These are phyloP conservation scores for Apium graveolens DNA, from an alignment of 129 eudicot species.

Conservation along the genomic window DNA sequence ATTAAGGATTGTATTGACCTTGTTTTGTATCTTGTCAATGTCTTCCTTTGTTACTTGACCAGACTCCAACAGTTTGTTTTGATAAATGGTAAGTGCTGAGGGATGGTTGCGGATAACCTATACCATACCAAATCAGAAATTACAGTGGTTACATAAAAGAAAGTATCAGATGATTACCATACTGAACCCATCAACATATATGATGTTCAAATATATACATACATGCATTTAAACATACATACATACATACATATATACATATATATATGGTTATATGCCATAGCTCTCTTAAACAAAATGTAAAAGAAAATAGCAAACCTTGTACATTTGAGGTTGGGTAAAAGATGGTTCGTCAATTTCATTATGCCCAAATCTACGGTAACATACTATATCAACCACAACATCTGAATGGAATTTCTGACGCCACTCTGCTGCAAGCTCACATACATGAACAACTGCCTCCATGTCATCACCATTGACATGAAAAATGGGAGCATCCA, in stretches of 20 bases:
- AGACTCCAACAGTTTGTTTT: constrained; percentile 68
- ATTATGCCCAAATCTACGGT: constrained; percentile 96
- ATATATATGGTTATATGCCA: background rate
- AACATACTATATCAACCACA: constrained; percentile 93
- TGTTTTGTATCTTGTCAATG: constrained; percentile 61
- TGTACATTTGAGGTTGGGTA: constrained; percentile 95
- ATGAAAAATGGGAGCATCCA: constrained; percentile 91
- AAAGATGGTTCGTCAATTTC: constrained; percentile 97
- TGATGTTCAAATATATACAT: background rate
- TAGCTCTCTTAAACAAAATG: background rate
- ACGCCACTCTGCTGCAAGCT: constrained; percentile 99
- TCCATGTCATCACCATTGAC: constrained; percentile 98
- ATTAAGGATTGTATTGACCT: constrained; percentile 74
- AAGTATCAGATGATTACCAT: background rate
- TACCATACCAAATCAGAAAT: constrained; percentile 12
- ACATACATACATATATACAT: no score
- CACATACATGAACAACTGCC: constrained; percentile 95
- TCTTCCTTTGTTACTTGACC: constrained; percentile 76
- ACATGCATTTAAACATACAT: no score
- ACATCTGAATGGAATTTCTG: constrained; percentile 96
- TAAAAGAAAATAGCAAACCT: constrained; percentile 36
- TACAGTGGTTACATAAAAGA: background rate
- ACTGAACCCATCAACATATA: background rate
- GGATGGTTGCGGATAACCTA: constrained; percentile 89
- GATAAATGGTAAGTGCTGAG: constrained; percentile 70